These are phyloP conservation scores for Suillus spraguei DNA, from an alignment of 768 basidiomycete species.

Conservation along the genomic window DNA sequence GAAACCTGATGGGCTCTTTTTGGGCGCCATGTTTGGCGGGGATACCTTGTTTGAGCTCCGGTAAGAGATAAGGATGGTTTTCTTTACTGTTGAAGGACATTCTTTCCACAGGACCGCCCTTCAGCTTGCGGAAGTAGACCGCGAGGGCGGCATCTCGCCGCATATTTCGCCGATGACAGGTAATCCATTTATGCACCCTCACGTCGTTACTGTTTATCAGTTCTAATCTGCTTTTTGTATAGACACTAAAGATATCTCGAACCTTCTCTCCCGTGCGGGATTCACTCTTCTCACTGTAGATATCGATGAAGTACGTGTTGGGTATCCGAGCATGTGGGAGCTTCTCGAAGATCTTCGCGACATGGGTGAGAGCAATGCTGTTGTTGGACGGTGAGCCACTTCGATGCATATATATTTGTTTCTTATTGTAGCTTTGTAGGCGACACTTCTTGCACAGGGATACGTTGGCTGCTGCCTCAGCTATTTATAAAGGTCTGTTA, in stretches of 20 bases:
- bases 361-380: slow-evolving; percentile 96
- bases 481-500: slow-evolving; percentile 84
- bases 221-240: slow-evolving; percentile 5
- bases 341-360: slow-evolving; percentile 89
- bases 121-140: slow-evolving; percentile 91
- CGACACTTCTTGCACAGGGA: slow-evolving; percentile 76
- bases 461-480: slow-evolving; percentile 86
- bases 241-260: slow-evolving; percentile 95
- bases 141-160: slow-evolving; percentile 96
- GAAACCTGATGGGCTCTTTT: slow-evolving; percentile 89
- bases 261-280: slow-evolving; percentile 88
- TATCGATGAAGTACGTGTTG: slow-evolving; percentile 87
- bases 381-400: slow-evolving; percentile 70
- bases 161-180: slow-evolving; percentile 98
- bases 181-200: slow-evolving; percentile 29
- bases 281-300: slow-evolving; percentile 95
- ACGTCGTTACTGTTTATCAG: slow-evolving; percentile 5
- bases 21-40: slow-evolving; percentile 94
- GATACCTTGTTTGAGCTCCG: slow-evolving; percentile 95
- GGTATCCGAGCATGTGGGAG: slow-evolving; percentile 96
- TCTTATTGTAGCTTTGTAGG: slow-evolving; percentile 37
- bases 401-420: background rate
- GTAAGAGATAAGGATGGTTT: slow-evolving; percentile 35
- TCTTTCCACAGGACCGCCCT: slow-evolving; percentile 69
- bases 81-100: background rate